Evolutionary conservation across 2,329 filamentous ascomycete species (phyloP).

Genomic region (Trichophyton benhamiae): DNA sequence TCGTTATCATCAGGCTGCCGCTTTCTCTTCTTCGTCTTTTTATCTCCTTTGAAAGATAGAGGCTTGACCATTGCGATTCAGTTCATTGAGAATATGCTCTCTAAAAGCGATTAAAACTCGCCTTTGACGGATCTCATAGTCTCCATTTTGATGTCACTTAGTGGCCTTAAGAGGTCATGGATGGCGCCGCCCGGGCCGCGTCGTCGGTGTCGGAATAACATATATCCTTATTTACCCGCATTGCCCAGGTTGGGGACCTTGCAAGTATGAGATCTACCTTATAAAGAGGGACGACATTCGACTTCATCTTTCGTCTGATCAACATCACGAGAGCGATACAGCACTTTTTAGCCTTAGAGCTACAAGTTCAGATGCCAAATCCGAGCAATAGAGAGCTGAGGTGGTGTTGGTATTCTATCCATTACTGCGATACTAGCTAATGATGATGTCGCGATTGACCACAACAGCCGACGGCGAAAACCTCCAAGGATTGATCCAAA

Average conservation of each 20-base stretch:
- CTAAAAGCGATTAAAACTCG: not conserved
- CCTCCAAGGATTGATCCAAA: not conserved
- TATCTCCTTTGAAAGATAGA: slow-evolving; percentile 92
- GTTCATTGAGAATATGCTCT: not conserved
- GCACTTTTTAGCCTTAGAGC: not conserved
- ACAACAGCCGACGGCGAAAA: not conserved
- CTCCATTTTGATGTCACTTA: too few relatives aligned
- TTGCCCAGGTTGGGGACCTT: not conserved
- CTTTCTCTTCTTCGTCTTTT: slow-evolving; percentile 88
- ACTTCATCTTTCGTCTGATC: not conserved
- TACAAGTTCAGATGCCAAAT: not conserved
- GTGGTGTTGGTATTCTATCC: not conserved
- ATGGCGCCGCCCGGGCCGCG: too few relatives aligned
- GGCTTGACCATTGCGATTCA: slow-evolving; percentile 53
- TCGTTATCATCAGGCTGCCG: slow-evolving; percentile 45
- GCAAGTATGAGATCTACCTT: not conserved
- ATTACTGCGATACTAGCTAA: not conserved
- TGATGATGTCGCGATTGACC: not conserved
- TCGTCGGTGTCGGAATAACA: not conserved
- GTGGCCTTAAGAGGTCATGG: too few relatives aligned
- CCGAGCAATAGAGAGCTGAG: too few relatives aligned
- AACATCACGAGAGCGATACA: not conserved
- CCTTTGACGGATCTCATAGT: too few relatives aligned
- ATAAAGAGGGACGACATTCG: not conserved
- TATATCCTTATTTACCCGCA: not conserved